Evolutionary conservation across 352 stramenopile species (phyloP).

Genomic region (Globisporangium apiculatum): DNA sequence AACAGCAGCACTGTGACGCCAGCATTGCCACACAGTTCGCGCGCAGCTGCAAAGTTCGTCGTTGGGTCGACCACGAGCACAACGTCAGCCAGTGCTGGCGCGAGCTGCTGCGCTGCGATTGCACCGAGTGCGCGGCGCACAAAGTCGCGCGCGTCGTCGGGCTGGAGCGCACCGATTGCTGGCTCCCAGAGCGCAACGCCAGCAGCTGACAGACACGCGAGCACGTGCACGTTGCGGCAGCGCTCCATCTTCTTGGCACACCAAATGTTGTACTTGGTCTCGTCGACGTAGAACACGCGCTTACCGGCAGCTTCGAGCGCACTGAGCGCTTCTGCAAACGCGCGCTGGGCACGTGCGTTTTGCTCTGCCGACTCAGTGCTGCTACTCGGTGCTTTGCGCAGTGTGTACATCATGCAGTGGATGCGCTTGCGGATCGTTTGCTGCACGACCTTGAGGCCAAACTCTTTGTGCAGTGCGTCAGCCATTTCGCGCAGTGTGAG

Average conservation of each 20-base stretch:
- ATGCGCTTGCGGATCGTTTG: constrained; percentile 15
- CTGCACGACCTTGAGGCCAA: constrained; percentile 12
- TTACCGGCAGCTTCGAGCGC: constrained; percentile 2
- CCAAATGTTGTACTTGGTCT: constrained; percentile 19
- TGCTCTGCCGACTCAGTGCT: neutral
- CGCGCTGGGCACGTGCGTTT: constrained; percentile 2
- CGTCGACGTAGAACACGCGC: constrained; percentile 11
- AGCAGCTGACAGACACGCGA: constrained; percentile 11
- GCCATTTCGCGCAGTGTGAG: constrained; percentile 16
- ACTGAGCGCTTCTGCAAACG: constrained; percentile 3
- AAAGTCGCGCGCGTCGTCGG: constrained; percentile 7
- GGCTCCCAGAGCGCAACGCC: constrained; percentile 11
- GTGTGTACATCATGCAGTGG: constrained; percentile 13
- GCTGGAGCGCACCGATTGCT: constrained; percentile 2
- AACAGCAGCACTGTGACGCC: constrained; percentile 9
- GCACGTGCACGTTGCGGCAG: constrained; percentile 14
- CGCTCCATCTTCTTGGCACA: constrained; percentile 14
- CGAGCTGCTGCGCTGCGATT: neutral
- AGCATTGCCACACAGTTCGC: constrained; percentile 3
- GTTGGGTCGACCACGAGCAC: constrained; percentile 12
- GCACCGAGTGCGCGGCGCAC: constrained; percentile 8
- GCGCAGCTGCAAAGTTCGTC: constrained; percentile 1
- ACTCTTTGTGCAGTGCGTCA: constrained; percentile 10
- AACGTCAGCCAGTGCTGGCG: constrained; percentile 1
- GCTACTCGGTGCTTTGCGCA: constrained; percentile 4